Conservation (phyloP, 2,329 filamentous ascomycete species). For the Fusarium subglutinans region DNA sequence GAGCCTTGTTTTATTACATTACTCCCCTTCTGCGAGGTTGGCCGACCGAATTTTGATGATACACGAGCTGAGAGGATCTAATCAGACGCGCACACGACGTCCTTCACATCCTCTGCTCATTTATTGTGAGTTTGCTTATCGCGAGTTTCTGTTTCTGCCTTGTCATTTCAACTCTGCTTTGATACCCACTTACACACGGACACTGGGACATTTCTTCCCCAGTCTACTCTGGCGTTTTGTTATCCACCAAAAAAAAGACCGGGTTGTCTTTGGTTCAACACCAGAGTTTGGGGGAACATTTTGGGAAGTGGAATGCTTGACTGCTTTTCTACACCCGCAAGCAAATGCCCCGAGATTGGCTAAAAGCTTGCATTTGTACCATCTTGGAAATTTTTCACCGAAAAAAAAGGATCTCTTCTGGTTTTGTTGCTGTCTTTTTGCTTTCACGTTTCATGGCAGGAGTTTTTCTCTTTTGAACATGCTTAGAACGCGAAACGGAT, state of each 20-base stretch:
- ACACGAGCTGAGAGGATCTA: constrained; percentile 54
- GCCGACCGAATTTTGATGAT: constrained; percentile 57
- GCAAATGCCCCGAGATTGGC: constrained; percentile 37
- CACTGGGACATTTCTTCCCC: constrained; percentile 27
- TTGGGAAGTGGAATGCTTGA: constrained; percentile 33
- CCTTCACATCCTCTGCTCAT: constrained; percentile 44
- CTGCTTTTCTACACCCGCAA: constrained; percentile 34
- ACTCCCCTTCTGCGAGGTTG: constrained; percentile 64
- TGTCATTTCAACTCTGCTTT: constrained; percentile 38
- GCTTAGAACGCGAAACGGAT: constrained; percentile 40
- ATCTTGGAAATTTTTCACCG: constrained; percentile 24
- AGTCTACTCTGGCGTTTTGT: constrained; percentile 39
- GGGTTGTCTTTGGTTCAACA: constrained; percentile 29
- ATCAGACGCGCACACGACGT: constrained; percentile 38
- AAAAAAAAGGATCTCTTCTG: constrained; percentile 35
- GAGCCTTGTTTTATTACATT: constrained; percentile 51
- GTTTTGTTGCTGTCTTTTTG: constrained; percentile 31
- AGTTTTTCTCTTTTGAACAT: constrained; percentile 33
- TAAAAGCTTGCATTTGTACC: constrained; percentile 28
- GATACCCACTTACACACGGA: constrained; percentile 35
- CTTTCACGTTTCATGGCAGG: constrained; percentile 30
- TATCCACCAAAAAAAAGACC: constrained; percentile 21
- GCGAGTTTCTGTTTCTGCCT: constrained; percentile 32
- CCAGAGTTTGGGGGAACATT: constrained; percentile 15
- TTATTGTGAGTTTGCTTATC: constrained; percentile 35